These are phyloP conservation scores for Apiotrichum mycotoxinovorans DNA, from an alignment of 1,284 basidiomycete species.

Conservation along the genomic window DNA sequence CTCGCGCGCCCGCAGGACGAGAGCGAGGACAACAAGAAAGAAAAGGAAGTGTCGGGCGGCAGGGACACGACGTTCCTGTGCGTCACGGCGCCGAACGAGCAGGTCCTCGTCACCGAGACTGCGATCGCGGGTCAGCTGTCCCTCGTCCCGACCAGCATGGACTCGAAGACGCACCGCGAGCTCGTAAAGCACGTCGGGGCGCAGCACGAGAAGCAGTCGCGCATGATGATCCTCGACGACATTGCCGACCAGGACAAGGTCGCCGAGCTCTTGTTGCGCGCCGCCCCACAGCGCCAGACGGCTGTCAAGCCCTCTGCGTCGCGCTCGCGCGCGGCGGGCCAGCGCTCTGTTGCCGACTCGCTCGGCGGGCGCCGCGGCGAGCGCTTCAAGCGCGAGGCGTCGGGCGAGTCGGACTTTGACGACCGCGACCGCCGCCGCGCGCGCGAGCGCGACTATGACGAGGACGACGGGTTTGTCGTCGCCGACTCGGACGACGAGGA, in stretches of 20 bases:
- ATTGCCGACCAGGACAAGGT: slow-evolving; percentile 28
- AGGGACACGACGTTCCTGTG: slow-evolving; percentile 36
- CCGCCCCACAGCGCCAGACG: slow-evolving; percentile 20
- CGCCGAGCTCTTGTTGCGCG: slow-evolving; percentile 27
- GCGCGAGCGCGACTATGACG: slow-evolving; percentile 33
- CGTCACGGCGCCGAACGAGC: slow-evolving; percentile 25
- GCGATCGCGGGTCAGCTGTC: slow-evolving; percentile 41
- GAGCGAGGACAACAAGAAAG: background rate
- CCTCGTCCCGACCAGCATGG: slow-evolving; percentile 42
- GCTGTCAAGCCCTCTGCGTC: slow-evolving; percentile 3
- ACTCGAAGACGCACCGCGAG: slow-evolving; percentile 44
- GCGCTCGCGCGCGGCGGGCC: background rate
- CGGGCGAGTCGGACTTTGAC: slow-evolving; percentile 12
- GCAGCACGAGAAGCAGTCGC: slow-evolving; percentile 45
- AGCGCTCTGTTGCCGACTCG: slow-evolving; percentile 6
- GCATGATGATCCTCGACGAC: slow-evolving; percentile 45
- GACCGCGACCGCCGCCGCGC: slow-evolving; percentile 2
- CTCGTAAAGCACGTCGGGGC: slow-evolving; percentile 42
- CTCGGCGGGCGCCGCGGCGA: slow-evolving; percentile 7
- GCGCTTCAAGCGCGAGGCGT: slow-evolving; percentile 15
- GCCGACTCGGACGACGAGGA: slow-evolving; percentile 34
- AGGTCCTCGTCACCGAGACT: slow-evolving; percentile 39
- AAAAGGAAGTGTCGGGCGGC: background rate
- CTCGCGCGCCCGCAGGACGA: slow-evolving; percentile 22
- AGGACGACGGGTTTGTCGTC: slow-evolving; percentile 48